Evolutionary conservation across 306 rosid genomes (phyloP), one percentile per base, ranked within the genome.

Genomic region (Cicer bijugum): DNA sequence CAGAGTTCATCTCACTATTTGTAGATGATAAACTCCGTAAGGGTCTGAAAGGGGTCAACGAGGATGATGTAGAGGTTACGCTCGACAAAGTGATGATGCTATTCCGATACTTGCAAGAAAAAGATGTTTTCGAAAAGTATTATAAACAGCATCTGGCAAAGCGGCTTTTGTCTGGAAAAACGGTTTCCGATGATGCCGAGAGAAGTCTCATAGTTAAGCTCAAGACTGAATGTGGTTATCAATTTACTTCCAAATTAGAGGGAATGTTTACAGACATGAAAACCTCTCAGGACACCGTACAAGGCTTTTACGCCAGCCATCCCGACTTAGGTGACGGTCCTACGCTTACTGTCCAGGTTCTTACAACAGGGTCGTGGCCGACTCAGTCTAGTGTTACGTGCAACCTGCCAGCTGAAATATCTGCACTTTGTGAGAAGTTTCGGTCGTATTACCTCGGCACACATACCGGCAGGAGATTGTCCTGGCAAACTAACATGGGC

Each of bases 221-320:
- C 77, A 93, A 93, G 88, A 91, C 97, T 15, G 97, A 93, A 81
- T 89, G 97, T 61, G 97, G 97, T 12, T 93, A 93, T 78, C 98
- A 93, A 45, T 93, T 91, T 75, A 91, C 98, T 43, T 93, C 97
- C 35, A 93, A 91, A 82, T 76, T 93, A 51, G 98, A 93, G 84
- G 97, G 96, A 66, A 93, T 93, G 98, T 93, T 93, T 81, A 91
- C 93, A 12, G 98, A 93, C 80, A 91, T 93, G 97, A 93, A 89
- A 80, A 93, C 98, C 7, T 89, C 97, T 38, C 94, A 88, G 71
- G 98, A 93, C 82, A 88, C 94, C 1, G 84, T 91, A 94, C 96
- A 91, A 63, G 97, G 90, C 9, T 93, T 91, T 84, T 84, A 88
- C 17, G 80, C 85, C 12, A 78, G 94, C 84, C 91, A 85, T 78